These are phyloP conservation scores for Peribolospora kevripleyi DNA, from an alignment of 768 basidiomycete genomes.

Conservation along the genomic window DNA sequence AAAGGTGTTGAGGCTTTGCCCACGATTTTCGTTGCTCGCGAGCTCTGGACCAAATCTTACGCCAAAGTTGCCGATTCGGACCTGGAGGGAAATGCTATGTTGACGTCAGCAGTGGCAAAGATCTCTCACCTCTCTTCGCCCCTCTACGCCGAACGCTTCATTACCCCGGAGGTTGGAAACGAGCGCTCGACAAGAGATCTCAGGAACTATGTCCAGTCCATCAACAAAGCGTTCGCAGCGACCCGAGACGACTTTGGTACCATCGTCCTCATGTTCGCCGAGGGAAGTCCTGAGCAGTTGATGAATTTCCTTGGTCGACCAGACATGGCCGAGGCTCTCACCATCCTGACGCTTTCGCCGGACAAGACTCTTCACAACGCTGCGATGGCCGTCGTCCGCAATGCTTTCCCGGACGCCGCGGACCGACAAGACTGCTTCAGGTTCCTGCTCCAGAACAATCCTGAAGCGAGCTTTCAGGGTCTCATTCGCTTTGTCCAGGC, in stretches of 20 bases:
- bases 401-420: slow-evolving; percentile 62
- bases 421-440: slow-evolving; percentile 69
- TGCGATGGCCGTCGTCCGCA: slow-evolving; percentile 53
- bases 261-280: slow-evolving; percentile 38
- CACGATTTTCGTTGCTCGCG: neutral
- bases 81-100: neutral
- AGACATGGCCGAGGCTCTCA: slow-evolving; percentile 35
- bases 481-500: slow-evolving; percentile 40
- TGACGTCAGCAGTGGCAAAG: neutral
- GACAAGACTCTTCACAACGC: slow-evolving; percentile 45
- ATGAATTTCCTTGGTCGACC: slow-evolving; percentile 32
- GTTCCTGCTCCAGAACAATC: slow-evolving; percentile 41
- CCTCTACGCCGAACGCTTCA: slow-evolving; percentile 11
- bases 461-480: slow-evolving; percentile 43
- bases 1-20: neutral
- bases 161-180: slow-evolving; percentile 10
- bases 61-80: slow-evolving; percentile 3
- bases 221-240: slow-evolving; percentile 38
- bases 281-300: slow-evolving; percentile 30
- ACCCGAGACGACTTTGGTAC: slow-evolving; percentile 35
- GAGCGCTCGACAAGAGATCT: neutral
- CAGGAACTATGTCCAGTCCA: slow-evolving; percentile 9
- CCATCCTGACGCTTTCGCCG: slow-evolving; percentile 58
- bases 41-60: neutral
- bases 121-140: slow-evolving; percentile 5